phyloP scores from a whole-genome alignment of 768 basidiomycete species.

The Pleurotus platypus region DNA sequence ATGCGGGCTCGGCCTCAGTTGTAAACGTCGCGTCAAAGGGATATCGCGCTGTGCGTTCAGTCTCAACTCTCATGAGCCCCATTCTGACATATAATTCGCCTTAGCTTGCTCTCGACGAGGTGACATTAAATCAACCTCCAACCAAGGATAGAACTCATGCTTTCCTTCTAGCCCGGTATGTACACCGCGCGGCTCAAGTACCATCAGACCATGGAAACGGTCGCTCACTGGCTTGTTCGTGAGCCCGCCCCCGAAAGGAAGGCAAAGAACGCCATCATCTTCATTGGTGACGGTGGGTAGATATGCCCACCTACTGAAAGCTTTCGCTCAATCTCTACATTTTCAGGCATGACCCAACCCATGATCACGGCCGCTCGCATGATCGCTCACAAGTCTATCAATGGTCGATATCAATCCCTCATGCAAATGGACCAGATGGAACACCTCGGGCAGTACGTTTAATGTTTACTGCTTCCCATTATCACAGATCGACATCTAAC shows the following conservation, averaged over 20 bases:
- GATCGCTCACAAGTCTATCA: constrained; percentile 42
- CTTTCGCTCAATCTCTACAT: background rate
- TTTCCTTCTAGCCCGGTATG: constrained; percentile 27
- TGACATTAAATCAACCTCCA: background rate
- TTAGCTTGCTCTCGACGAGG: background rate
- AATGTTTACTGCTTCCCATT: background rate
- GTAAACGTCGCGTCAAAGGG: constrained; percentile 42
- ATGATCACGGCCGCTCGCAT: constrained; percentile 46
- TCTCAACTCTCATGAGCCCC: background rate
- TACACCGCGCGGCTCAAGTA: constrained; percentile 36
- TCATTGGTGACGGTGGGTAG: constrained; percentile 41
- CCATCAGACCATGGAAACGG: constrained; percentile 27
- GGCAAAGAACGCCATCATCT: constrained; percentile 42
- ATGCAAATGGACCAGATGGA: constrained; percentile 50
- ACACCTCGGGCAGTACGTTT: constrained; percentile 34
- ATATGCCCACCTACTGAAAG: background rate
- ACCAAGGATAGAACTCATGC: background rate
- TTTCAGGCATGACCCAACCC: constrained; percentile 40
- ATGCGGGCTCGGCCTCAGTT: constrained; percentile 25
- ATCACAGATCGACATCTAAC: background rate
- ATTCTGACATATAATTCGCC: background rate
- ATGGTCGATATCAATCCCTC: constrained; percentile 38
- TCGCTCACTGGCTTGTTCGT: constrained; percentile 37
- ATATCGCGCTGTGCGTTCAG: constrained; percentile 32
- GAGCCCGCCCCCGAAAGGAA: constrained; percentile 27